Base-by-base conservation (phyloP, 192 early-diverging fungal species). In the Diversispora epigaea region DNA sequence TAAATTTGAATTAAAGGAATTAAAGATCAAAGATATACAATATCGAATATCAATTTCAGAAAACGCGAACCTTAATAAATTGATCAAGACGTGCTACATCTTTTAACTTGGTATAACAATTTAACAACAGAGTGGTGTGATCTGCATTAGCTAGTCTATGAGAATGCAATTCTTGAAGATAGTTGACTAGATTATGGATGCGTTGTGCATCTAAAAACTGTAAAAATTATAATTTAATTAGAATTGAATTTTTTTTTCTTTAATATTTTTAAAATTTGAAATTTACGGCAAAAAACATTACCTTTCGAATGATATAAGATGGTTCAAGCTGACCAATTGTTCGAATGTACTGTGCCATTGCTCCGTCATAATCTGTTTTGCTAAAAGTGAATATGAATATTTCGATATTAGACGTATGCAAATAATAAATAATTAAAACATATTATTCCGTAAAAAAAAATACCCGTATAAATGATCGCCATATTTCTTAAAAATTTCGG, bases 61-160 rank as follows among this genome's bases (percentile, higher is more conserved):
- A 22, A 19, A 12, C 11, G 22, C 0, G 5, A 3, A 87, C 86
- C 84, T 92, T 90, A 70, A 99, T 92, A 77, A 99, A 98, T 79
- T 88, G 86, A 80, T 95, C 91, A 6, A 99, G 79, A n/a, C 90
- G 75, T 60, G 87, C 86, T 17, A 93, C 90, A 80, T 95, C 95
- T 70, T 93, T 92, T 39, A 96, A 84, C 80, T 98, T 97, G 7
- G 96, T 95, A 80, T 99, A 99, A 85, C 97, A 99, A 79, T 97
- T 98, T 14, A 99, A 84, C 55, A 99, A 82, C 73, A 98, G 81
- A 2, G 97, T 99, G 0, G 97, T 99, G 79, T 99, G 97, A 77
- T 99, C 95, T 3, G 91, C 85, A 56, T 94, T 96, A 17, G 96
- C 97, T 41, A 97, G 85, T 9, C 89, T 87, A 5, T 87, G 85